These are phyloP conservation scores for Zanthoxylum bungeanum DNA, from an alignment of 345 rosid genomes.

Conservation along the genomic window DNA sequence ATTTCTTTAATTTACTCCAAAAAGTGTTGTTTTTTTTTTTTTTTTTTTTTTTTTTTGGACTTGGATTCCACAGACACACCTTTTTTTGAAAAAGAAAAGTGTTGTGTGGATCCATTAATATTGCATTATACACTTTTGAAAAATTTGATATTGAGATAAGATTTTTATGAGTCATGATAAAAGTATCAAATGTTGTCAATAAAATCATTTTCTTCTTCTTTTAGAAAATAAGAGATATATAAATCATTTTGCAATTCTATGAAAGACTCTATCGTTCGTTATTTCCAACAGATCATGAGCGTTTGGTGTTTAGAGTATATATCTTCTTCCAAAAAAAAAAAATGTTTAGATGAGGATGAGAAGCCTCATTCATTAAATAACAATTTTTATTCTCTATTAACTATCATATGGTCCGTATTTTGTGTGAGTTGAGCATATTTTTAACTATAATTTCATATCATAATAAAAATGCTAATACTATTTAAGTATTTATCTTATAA, in stretches of 20 bases:
- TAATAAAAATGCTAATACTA: too few species aligned
- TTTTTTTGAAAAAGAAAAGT: conserved; percentile 13
- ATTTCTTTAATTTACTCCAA: neutral
- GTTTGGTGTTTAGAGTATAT: neutral
- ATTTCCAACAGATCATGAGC: neutral
- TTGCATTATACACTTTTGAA: conserved; percentile 16
- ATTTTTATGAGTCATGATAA: conserved; percentile 13
- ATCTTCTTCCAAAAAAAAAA: too few species aligned
- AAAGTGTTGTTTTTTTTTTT: conserved; percentile 27
- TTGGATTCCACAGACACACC: conserved; percentile 15
- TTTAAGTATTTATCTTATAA: too few species aligned
- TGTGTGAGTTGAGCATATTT: too few species aligned
- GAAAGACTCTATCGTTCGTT: neutral
- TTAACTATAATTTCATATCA: too few species aligned
- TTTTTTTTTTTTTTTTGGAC: too few species aligned
- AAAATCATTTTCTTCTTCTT: neutral
- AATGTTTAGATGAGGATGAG: too few species aligned
- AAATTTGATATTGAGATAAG: conserved; percentile 12
- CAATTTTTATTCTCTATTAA: too few species aligned
- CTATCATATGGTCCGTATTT: too few species aligned
- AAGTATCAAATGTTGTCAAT: neutral
- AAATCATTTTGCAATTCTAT: neutral
- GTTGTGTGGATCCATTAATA: too few species aligned
- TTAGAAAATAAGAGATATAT: neutral
- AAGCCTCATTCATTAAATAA: too few species aligned